Evolutionary conservation across 306 rosid genomes (phyloP), one percentile per base, ranked within the genome.

Genomic region (Gillenia trifoliata): DNA sequence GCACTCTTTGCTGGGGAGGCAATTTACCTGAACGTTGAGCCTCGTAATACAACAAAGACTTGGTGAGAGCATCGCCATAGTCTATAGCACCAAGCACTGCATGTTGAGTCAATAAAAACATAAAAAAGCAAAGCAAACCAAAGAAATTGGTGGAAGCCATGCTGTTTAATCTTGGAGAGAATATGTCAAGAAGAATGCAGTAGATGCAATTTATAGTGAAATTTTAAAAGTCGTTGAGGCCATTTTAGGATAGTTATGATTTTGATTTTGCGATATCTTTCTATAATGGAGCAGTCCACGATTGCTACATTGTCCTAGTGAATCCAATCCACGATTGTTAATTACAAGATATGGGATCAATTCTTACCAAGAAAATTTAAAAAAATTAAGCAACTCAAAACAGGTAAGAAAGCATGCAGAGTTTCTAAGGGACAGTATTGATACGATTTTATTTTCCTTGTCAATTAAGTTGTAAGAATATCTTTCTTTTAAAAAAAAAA

Each of bases 1-100:
- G 49, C 3, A 86, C 50, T 45, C 90, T 87, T 22, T 88, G 91
- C 26, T 40, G 68, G 20, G 73, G 5, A 2, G 87, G 86, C 38
- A 89, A 56, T 54, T 34, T 79, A 33, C 97, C 95, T 60, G 95
- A 86, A 22, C 95, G 79, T 70, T 89, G 92, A 73, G 73, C 88
- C 75, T 87, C 94, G 57, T 16, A 85, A 36, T 66, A 89, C 70
- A 89, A 26, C 61, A 87, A 33, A 5, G 84, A 80, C 60, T 87
- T 89, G 16, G 77, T 74, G 10, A 89, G 85, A 1, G 89, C 90
- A 41, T 64, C 2, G 25, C 60, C 72, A 64, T 88, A 87, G 40
- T 86, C 77, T 19, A 72, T 3, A 20, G 61, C 40, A 20, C 29
- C 23, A 30, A 84, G 5, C 23, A 55, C 52, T 34, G 61, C 25